Conservation (phyloP, 306 rosid species). For the Ziziphus jujuba region DNA sequence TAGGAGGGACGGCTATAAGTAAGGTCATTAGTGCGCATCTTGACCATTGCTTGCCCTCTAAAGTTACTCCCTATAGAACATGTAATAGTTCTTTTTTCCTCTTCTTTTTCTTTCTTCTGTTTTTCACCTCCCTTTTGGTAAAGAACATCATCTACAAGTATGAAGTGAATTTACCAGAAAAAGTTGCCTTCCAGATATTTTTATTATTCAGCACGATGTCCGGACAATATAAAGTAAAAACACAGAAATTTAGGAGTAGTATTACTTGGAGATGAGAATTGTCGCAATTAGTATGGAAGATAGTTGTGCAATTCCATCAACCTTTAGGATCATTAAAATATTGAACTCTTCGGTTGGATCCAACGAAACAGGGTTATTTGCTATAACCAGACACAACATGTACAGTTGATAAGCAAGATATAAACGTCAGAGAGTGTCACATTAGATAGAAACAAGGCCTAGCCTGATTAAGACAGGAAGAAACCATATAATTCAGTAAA, state of each 20-base stretch:
- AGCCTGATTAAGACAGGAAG: not conserved
- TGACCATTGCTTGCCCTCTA: not conserved
- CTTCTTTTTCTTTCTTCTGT: no score
- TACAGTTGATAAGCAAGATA: not conserved
- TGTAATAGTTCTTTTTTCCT: no score
- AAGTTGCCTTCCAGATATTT: not conserved
- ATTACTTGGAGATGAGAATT: not conserved
- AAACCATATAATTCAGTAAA: not conserved
- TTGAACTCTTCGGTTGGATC: not conserved
- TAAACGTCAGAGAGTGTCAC: slow-evolving; percentile 1
- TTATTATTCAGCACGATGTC: not conserved
- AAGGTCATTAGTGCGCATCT: slow-evolving; percentile 11
- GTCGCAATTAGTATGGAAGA: not conserved
- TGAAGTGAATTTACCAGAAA: not conserved
- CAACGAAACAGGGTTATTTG: not conserved
- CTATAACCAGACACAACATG: not conserved
- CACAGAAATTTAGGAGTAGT: not conserved
- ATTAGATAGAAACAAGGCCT: slow-evolving; percentile 3
- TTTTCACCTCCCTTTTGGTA: not conserved
- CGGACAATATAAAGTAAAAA: not conserved
- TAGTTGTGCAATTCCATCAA: not conserved
- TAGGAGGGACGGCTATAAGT: slow-evolving; percentile 80
- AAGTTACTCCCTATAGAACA: not conserved
- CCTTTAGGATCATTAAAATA: not conserved
- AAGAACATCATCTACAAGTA: not conserved